These are phyloP conservation scores for Magnusiomyces suaveolens DNA, from an alignment of 1,139 yeast species.

Conservation along the genomic window DNA sequence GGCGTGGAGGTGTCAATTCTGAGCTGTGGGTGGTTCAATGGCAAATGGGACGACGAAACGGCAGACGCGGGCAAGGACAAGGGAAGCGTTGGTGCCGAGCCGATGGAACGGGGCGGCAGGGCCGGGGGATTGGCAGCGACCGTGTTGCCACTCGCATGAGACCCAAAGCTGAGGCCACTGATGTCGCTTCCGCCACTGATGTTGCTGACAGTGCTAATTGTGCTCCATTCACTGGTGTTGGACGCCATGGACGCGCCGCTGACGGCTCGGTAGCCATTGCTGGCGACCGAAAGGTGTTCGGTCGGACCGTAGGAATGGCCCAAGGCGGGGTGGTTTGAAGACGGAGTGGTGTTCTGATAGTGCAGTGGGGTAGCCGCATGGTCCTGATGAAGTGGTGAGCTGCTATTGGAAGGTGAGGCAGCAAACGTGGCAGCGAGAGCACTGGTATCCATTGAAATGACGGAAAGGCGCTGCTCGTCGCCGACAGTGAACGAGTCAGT, in stretches of 20 bases:
- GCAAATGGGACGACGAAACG: background rate
- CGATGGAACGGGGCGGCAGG: background rate
- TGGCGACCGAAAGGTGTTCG: background rate
- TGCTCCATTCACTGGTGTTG: background rate
- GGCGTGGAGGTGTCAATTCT: background rate
- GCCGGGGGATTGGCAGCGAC: background rate
- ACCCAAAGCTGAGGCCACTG: background rate
- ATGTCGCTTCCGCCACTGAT: background rate
- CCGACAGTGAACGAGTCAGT: conserved; percentile 13
- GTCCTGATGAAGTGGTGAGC: too few relatives aligned
- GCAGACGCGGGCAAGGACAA: too few relatives aligned
- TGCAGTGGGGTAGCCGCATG: too few relatives aligned
- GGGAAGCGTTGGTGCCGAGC: background rate
- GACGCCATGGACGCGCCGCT: background rate
- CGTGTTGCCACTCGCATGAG: background rate
- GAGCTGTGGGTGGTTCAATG: background rate
- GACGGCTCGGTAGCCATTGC: background rate
- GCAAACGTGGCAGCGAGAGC: too few relatives aligned
- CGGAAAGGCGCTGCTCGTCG: conserved; percentile 12
- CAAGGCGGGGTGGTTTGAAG: too few relatives aligned
- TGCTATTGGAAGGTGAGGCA: too few relatives aligned
- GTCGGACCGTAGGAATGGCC: too few relatives aligned
- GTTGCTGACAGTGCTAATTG: background rate
- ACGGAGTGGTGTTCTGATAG: too few relatives aligned
- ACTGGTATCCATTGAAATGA: background rate